A percentile compares a stretch with the other conserved stretches of the same genome.
phyloP scores from a whole-genome alignment of 2,329 filamentous ascomycete genomes.

The Lecanosticta acicola region DNA sequence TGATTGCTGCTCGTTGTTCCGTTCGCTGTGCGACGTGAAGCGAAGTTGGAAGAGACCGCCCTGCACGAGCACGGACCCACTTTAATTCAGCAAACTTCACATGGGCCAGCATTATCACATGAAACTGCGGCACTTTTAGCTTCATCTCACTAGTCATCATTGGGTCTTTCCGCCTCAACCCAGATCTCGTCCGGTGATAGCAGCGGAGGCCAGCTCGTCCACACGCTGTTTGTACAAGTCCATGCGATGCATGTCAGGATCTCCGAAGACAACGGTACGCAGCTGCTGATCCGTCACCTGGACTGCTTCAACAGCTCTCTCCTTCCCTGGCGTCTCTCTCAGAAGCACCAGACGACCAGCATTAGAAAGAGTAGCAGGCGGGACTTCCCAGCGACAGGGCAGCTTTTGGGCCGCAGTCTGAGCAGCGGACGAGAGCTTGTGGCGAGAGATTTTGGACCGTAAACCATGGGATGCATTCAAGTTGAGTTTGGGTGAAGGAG shows the following conservation, averaged over 20 bases:
- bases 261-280: slow-evolving; percentile 69
- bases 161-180: slow-evolving; percentile 4
- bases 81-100: too few relatives aligned
- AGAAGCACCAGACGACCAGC: slow-evolving; percentile 66
- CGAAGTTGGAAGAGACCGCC: too few relatives aligned
- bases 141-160: too few relatives aligned
- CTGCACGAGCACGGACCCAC: too few relatives aligned
- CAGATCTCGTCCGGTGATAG: slow-evolving; percentile 48
- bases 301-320: slow-evolving; percentile 59
- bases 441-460: slow-evolving; percentile 9
- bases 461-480: slow-evolving; percentile 7
- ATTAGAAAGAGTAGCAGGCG: slow-evolving; percentile 60
- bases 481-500: slow-evolving; percentile 24
- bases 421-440: slow-evolving; percentile 7
- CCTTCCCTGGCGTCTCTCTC: slow-evolving; percentile 39
- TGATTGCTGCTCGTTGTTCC: too few relatives aligned
- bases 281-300: slow-evolving; percentile 63
- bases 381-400: slow-evolving; percentile 55
- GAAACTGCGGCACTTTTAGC: too few relatives aligned
- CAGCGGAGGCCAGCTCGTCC: slow-evolving; percentile 64
- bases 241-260: slow-evolving; percentile 77
- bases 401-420: slow-evolving; percentile 8
- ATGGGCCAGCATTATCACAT: too few relatives aligned
- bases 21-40: too few relatives aligned
- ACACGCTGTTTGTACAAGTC: slow-evolving; percentile 66